phyloP scores from a whole-genome alignment of 2,329 filamentous ascomycete species.

The Scedosporium boydii region DNA sequence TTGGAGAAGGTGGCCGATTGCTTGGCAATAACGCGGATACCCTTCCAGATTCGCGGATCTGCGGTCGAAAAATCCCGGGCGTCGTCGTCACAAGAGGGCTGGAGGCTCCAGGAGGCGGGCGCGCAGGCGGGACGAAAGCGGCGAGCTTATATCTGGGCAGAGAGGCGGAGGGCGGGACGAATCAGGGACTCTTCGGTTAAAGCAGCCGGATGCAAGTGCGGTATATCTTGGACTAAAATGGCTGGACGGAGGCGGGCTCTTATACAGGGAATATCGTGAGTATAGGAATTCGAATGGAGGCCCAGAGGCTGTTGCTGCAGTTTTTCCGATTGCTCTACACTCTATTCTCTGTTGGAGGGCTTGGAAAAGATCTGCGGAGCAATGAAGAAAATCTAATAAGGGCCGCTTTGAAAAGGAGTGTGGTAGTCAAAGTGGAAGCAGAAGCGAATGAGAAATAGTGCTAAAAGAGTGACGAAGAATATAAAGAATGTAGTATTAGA shows the following conservation, averaged over 20 bases:
- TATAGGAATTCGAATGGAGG: neutral
- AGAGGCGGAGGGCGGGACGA: neutral
- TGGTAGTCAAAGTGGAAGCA: neutral
- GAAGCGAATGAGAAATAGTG: neutral
- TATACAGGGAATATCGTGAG: neutral
- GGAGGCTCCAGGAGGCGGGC: neutral
- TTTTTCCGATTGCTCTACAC: neutral
- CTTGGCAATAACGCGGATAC: neutral
- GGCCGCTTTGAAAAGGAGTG: no score
- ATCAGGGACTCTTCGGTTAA: neutral
- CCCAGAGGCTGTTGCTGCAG: neutral
- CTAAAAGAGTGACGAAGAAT: slow-evolving; percentile 3
- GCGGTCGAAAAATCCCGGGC: neutral
- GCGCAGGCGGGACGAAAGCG: neutral
- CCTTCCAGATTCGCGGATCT: neutral
- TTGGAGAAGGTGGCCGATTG: neutral
- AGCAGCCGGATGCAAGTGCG: neutral
- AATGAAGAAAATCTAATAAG: neutral
- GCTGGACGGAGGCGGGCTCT: neutral
- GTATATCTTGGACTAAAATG: neutral
- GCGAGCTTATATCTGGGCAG: neutral
- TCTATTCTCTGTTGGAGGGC: no score
- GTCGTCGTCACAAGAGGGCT: neutral
- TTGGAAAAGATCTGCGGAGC: neutral
- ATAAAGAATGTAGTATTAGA: neutral